These are phyloP conservation scores for Adansonia rubrostipa DNA, from an alignment of 441 rosid species.

Conservation along the genomic window DNA sequence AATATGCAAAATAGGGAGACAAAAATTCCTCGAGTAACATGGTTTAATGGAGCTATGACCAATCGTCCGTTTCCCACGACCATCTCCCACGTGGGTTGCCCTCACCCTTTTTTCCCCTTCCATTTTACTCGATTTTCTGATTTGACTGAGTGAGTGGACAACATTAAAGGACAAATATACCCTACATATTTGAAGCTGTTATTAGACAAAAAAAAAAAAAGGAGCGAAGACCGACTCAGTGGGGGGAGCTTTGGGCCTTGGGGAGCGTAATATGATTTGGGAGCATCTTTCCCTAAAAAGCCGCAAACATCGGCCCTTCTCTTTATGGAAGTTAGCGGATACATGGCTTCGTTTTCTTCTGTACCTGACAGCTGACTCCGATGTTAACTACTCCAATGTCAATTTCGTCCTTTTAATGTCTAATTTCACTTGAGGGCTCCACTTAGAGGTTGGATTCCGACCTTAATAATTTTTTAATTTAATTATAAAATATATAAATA, in stretches of 20 bases:
- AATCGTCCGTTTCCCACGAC: constrained; percentile 23
- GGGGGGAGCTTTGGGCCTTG: not conserved
- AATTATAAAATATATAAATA: no score
- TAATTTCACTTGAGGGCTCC: not conserved
- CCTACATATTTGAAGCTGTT: not conserved
- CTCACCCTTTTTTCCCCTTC: not conserved
- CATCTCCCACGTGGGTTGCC: constrained; percentile 39
- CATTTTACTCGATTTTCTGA: not conserved
- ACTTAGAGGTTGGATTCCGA: no score
- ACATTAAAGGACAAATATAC: constrained; percentile 10
- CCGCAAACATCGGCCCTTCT: constrained; percentile 39
- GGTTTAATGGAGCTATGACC: constrained; percentile 18
- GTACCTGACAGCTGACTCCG: no score
- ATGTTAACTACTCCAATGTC: not conserved
- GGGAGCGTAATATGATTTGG: not conserved
- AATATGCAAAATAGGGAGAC: constrained; percentile 25
- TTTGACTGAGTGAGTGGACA: not conserved
- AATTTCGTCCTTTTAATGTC: not conserved
- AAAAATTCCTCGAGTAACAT: constrained; percentile 41
- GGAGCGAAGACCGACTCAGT: not conserved
- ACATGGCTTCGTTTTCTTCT: constrained; percentile 25
- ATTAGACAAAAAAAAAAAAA: not conserved
- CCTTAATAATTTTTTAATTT: no score
- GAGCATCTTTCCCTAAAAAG: constrained; percentile 24
- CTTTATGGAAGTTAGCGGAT: constrained; percentile 12